Base-by-base conservation (phyloP, 208 protist genomes). In the Angomonas desouzai region DNA sequence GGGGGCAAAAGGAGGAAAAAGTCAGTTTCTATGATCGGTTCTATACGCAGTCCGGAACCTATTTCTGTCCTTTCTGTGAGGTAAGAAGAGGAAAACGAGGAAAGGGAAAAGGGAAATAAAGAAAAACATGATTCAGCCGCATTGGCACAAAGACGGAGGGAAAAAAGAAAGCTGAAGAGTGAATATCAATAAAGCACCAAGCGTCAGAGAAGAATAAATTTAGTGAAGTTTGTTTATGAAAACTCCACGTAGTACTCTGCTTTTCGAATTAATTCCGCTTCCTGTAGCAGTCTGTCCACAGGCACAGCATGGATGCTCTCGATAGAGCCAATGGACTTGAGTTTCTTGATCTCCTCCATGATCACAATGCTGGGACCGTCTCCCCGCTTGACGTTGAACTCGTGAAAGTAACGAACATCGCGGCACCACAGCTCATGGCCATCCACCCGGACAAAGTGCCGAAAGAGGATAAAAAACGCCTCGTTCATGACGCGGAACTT, bases 381-480 rank as follows among this genome's bases (percentile, higher is more conserved):
- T 1, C 58, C 27, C 36, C 68, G 70, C 38, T 34, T 76, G 34
- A 77, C 55, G 16, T 47, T 62, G 58, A 89, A 94, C 70, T 92
- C 76, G 70, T 94, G 79, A 64, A 75, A 94, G 38, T 85, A 56
- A 16, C 88, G 79, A 18, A 91, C 83, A 30, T 94, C 88, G 1
- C 88, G 82, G 43, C 87, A 68, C 79, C 83, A 88, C 33, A 87
- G 56, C 34, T 64, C 64, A 58, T 81, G 74, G 27, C 67, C 66
- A 49, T 91, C 79, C 13, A 94, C 58, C 29, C 79, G 79, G 23
- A 94, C 71, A 55, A 84, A 78, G 62, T 94, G 85, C 7, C 85
- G 76, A 56, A 81, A 82, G 27, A 91, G 77, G 30, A 94, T 62
- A 57, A 91, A 92, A 69, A 94, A 89, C 25, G 81, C 79, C 25